A percentile compares a stretch with the other conserved stretches of the same genome.
phyloP scores from a whole-genome alignment of 75 land plant species.

The Chamaecyparis obtusa region DNA sequence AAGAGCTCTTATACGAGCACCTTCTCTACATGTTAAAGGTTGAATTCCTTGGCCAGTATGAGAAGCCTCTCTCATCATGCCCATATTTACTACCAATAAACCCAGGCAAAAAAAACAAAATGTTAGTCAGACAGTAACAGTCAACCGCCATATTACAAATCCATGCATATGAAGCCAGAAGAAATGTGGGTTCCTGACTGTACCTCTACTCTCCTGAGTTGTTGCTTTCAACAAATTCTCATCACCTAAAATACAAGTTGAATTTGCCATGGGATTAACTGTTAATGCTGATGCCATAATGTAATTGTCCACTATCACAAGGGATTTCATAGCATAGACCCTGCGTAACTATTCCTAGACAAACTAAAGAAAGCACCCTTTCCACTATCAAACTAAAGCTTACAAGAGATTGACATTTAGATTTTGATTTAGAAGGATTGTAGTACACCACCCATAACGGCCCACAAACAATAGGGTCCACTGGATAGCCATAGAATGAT shows the following conservation, averaged over 20 bases:
- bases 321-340: neutral
- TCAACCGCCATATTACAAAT: neutral
- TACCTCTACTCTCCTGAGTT: slow-evolving; percentile 11
- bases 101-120: neutral
- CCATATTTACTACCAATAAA: neutral
- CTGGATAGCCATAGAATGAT: neutral
- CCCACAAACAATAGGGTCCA: neutral
- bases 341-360: neutral
- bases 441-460: neutral
- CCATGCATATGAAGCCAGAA: neutral
- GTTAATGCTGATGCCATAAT: neutral
- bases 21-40: neutral
- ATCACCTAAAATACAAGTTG: neutral
- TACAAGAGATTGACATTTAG: neutral
- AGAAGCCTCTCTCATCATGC: slow-evolving; percentile 1
- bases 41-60: neutral
- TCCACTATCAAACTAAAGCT: neutral
- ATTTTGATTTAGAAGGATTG: neutral
- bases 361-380: neutral
- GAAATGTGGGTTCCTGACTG: neutral
- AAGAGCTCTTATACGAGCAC: neutral
- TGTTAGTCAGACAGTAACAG: neutral
- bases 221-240: neutral
- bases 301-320: neutral
- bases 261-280: neutral